Percentiles rank a stretch among this genome's conserved stretches.
Evolutionary conservation across 257 asterid species (phyloP).

Genomic region (Solanum rostratum): DNA sequence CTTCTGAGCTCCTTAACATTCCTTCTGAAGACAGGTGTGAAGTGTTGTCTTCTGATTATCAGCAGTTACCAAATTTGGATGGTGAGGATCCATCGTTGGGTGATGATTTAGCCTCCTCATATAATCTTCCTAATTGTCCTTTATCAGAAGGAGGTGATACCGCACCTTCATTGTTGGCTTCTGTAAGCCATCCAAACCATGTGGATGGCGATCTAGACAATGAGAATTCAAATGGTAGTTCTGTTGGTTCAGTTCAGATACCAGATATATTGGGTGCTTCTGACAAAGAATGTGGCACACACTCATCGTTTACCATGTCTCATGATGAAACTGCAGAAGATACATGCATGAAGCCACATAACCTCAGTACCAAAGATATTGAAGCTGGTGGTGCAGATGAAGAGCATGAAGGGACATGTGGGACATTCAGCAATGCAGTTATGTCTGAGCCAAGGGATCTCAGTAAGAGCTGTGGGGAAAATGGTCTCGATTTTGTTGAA

Average conservation of each 20-base stretch:
- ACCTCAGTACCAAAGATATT: background rate
- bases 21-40: slow-evolving; percentile 11
- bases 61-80: slow-evolving; percentile 6
- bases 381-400: background rate
- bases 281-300: slow-evolving; percentile 4
- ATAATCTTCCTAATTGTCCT: slow-evolving; percentile 3
- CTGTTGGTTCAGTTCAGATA: slow-evolving; percentile 6
- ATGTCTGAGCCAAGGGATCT: background rate
- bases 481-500: background rate
- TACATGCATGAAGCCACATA: slow-evolving; percentile 1
- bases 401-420: background rate
- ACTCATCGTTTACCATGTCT: slow-evolving; percentile 7
- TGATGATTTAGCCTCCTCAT: background rate
- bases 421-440: background rate
- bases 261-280: background rate
- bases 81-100: slow-evolving; percentile 1
- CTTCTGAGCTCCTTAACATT: background rate
- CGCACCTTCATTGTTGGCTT: slow-evolving; percentile 11
- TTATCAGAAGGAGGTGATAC: slow-evolving; percentile 3
- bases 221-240: slow-evolving; percentile 6
- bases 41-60: slow-evolving; percentile 6
- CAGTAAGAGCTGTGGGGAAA: background rate
- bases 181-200: slow-evolving; percentile 5
- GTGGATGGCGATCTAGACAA: slow-evolving; percentile 3
- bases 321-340: slow-evolving; percentile 15